Percentiles rank a stretch among this genome's conserved stretches.
Evolutionary conservation across 306 rosid species (phyloP).

Genomic region (Elaeagnus macrophylla): DNA sequence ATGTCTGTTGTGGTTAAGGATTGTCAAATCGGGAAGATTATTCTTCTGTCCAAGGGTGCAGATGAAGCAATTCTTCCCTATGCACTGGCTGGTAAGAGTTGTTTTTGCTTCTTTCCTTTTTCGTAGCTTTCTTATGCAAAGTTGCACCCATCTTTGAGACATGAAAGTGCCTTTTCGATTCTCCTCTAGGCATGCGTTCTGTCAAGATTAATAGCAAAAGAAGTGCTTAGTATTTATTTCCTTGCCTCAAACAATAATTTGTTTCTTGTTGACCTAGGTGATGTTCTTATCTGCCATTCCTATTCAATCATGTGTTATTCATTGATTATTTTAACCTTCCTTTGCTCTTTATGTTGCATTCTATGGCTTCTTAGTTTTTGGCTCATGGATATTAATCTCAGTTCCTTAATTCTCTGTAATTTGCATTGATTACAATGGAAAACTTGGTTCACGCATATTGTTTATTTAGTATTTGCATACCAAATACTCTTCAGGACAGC

Average conservation of each 20-base stretch:
- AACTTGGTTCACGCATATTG: background rate
- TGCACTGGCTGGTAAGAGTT: constrained; percentile 55
- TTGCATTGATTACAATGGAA: background rate
- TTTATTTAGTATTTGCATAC: constrained; percentile 4
- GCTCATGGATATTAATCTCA: too few species aligned
- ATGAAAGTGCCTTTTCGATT: too few species aligned
- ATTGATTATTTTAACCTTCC: too few species aligned
- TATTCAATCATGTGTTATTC: too few species aligned
- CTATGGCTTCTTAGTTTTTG: too few species aligned
- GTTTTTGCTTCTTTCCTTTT: background rate
- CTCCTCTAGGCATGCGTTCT: too few species aligned
- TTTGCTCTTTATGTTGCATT: too few species aligned
- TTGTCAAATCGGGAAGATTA: constrained; percentile 75
- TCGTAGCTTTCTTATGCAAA: background rate
- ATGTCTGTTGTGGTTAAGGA: constrained; percentile 87
- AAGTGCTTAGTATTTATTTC: too few species aligned
- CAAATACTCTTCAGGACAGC: constrained; percentile 62
- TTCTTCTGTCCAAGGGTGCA: constrained; percentile 89
- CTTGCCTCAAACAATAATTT: too few species aligned
- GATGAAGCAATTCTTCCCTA: constrained; percentile 89
- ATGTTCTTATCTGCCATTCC: too few species aligned
- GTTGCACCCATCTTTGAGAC: background rate
- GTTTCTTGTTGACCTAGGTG: too few species aligned
- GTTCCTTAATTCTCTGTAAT: background rate
- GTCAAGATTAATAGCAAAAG: too few species aligned